Evolutionary conservation across 176 grass and related monocot species (phyloP).

Genomic region (barley (Hordeum vulgare)): DNA sequence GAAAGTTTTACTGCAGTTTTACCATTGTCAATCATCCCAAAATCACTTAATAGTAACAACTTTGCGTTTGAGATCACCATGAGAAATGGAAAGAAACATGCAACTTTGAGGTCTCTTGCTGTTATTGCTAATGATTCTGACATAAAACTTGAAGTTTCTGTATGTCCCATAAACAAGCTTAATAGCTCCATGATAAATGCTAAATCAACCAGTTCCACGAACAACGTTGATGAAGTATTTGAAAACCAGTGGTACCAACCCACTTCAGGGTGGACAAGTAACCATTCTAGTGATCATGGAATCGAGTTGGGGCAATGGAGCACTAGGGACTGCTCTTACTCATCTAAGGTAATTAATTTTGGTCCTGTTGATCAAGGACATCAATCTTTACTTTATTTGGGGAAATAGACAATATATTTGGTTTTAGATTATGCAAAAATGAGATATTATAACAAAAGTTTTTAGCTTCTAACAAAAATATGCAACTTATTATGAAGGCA

Average conservation of each 20-base stretch:
- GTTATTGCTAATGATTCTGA: constrained; percentile 74
- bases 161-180: constrained; percentile 55
- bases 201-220: constrained; percentile 34
- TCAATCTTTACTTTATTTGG: not conserved
- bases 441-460: not conserved
- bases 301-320: constrained; percentile 78
- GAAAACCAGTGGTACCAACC: constrained; percentile 88
- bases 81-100: constrained; percentile 80
- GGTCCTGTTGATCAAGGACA: not conserved
- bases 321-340: constrained; percentile 69
- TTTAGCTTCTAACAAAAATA: constrained; percentile 26
- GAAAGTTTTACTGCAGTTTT: constrained; percentile 78
- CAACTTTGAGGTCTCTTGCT: constrained; percentile 77
- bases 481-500: constrained; percentile 49
- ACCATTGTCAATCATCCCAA: constrained; percentile 70
- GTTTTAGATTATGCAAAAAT: not conserved
- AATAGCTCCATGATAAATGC: constrained; percentile 24
- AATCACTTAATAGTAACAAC: constrained; percentile 61
- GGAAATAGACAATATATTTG: constrained; percentile 6
- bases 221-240: constrained; percentile 72
- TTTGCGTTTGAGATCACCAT: constrained; percentile 88
- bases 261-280: constrained; percentile 77
- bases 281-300: constrained; percentile 28
- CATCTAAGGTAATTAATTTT: constrained; percentile 65
- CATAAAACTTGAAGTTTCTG: constrained; percentile 80